Evolutionary conservation across 1,284 basidiomycete genomes (phyloP), one percentile per base, ranked within the genome.

Genomic region (Cryptococcus sp.): DNA sequence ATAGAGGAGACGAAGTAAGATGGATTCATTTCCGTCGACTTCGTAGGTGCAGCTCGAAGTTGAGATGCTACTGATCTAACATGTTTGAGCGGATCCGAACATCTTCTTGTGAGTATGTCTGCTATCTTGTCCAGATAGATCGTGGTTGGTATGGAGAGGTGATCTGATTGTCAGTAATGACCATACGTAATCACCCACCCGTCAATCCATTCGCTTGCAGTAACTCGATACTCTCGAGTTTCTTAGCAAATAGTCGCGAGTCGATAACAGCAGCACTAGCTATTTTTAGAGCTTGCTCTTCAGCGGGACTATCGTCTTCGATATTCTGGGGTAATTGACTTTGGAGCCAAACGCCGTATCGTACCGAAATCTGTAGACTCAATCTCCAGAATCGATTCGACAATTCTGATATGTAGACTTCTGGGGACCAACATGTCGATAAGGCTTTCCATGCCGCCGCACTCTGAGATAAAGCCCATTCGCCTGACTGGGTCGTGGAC

Each of bases 381-480:
- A 96, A 78, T 60, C 83, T 84, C 93, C 92, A 96, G 71, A 96
- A 95, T 51, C 88, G 83, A 71, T 86, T 82, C 32, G 83, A 82
- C 7, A 96, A 77, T 56, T 91, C 87, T 3, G 87, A 85, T 46
- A 96, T 84, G 72, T 84, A 94, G 10, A 94, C 81, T 46, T 91
- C 86, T 7, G 84, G 82, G 58, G 85, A 87, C 92, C 93, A 96
- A 69, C 90, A 91, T 5, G 82, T 81, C 38, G 80, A 78, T 42
- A 95, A 80, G 2, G 89, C 88, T 46, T 80, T 77, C 84, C 86
- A 91, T 0, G 87, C 78, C 4, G 85, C 84, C 37, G 80, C 80
- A 4, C 85, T 83, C 71, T 93, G 90, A 7, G 80, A 57, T 49
- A 80, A 65, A 3, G 65, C 63, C 62, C 78, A 79, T 5, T 49